phyloP scores from a whole-genome alignment of 257 asterid species.

The Solanum ossicruentum region DNA sequence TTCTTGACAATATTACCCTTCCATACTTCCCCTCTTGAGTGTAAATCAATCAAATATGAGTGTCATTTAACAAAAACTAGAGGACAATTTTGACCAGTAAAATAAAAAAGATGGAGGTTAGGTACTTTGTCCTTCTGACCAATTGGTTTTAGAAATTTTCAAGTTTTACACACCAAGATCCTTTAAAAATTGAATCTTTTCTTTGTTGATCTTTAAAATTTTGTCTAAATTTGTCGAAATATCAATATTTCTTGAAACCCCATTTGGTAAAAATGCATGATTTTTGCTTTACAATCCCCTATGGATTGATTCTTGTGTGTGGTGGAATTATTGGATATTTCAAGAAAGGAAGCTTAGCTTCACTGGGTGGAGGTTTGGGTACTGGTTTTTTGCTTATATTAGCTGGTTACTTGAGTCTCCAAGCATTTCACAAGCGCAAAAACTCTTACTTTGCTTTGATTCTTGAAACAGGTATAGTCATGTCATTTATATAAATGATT shows the following conservation, averaged over 20 bases:
- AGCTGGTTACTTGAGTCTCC: constrained; percentile 87
- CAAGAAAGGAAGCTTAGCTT: constrained; percentile 70
- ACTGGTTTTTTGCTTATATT: constrained; percentile 64
- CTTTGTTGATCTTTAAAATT: not conserved
- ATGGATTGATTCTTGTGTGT: constrained; percentile 55
- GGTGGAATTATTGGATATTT: constrained; percentile 81
- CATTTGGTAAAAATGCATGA: constrained; percentile 57
- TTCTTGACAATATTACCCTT: not conserved
- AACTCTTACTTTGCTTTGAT: constrained; percentile 59
- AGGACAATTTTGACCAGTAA: not conserved
- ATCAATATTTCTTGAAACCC: not conserved
- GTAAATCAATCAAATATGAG: not conserved
- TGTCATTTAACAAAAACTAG: not conserved
- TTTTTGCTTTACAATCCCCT: constrained; percentile 96
- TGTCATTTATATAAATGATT: not conserved
- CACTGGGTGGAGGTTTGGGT: constrained; percentile 84
- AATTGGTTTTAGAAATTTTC: not conserved
- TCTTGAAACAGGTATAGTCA: constrained; percentile 59
- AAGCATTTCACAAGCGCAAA: constrained; percentile 75
- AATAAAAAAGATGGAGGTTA: not conserved
- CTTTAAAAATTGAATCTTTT: not conserved
- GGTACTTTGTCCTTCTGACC: not conserved
- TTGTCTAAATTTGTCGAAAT: not conserved
- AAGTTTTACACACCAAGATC: not conserved
- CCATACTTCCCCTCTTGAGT: not conserved